Conservation (phyloP, 2,329 filamentous ascomycete species). For the Neodidymelliopsis sp. region DNA sequence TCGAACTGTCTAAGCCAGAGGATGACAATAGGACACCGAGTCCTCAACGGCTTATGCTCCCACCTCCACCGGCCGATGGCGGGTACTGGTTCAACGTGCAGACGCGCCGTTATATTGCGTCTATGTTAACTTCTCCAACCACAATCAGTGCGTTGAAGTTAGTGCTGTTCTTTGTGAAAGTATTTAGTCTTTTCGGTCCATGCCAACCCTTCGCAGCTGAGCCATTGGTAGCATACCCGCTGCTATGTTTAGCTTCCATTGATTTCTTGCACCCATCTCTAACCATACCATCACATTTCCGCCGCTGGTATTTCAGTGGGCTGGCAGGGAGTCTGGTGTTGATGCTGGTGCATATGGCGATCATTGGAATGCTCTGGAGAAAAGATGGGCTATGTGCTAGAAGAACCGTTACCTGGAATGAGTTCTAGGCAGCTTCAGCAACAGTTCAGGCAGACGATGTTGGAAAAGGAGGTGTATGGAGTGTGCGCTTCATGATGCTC, state of each 20-base stretch:
- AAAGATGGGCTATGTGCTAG: conserved; percentile 43
- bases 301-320: conserved; percentile 36
- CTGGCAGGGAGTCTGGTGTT: conserved; percentile 52
- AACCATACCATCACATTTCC: conserved; percentile 15
- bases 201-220: conserved; percentile 78
- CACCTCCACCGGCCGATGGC: conserved; percentile 36
- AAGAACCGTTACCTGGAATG: conserved; percentile 32
- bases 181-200: conserved; percentile 68
- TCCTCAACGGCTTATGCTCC: conserved; percentile 43
- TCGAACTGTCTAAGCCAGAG: conserved; percentile 34
- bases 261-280: conserved; percentile 59
- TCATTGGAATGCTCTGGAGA: conserved; percentile 50
- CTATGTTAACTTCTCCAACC: conserved; percentile 42
- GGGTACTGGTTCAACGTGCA: background rate
- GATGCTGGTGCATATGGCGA: conserved; percentile 56
- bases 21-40: conserved; percentile 25
- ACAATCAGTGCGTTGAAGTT: conserved; percentile 58
- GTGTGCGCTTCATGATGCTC: background rate
- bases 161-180: conserved; percentile 71
- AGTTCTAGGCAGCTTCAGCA: conserved; percentile 13
- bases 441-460: background rate
- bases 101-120: conserved; percentile 7
- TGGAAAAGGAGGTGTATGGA: background rate
- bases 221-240: conserved; percentile 68
- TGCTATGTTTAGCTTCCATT: conserved; percentile 72